Conservation (phyloP, 164 flowering plant genomes). For the Vitis rotundifolia region DNA sequence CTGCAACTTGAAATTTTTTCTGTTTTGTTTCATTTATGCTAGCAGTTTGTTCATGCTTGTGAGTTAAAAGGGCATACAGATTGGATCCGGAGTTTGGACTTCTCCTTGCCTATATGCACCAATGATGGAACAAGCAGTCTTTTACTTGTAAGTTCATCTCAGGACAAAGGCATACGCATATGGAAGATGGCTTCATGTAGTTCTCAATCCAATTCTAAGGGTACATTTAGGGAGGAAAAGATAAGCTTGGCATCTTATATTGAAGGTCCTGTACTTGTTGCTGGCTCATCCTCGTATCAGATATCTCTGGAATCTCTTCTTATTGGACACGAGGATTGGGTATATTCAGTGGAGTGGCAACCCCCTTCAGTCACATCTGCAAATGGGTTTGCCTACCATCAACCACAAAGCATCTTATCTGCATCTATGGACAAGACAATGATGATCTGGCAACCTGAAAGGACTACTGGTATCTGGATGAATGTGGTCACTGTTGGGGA, state of each 20-base stretch:
- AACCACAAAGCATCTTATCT: slow-evolving; percentile 84
- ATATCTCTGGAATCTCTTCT: slow-evolving; percentile 89
- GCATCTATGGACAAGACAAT: slow-evolving; percentile 99
- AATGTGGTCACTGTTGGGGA: slow-evolving; percentile 97
- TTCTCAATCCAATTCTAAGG: slow-evolving; percentile 22
- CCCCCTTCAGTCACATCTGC: slow-evolving; percentile 55
- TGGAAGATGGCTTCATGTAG: slow-evolving; percentile 66
- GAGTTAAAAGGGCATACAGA: slow-evolving; percentile 93
- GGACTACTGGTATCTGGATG: slow-evolving; percentile 93
- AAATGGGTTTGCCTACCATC: slow-evolving; percentile 42
- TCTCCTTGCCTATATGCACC: slow-evolving; percentile 66
- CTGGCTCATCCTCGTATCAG: slow-evolving; percentile 72
- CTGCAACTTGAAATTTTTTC: slow-evolving; percentile 6
- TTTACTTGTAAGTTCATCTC: slow-evolving; percentile 92
- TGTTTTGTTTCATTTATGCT: slow-evolving; percentile 10
- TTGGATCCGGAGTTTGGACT: slow-evolving; percentile 95
- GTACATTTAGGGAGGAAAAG: slow-evolving; percentile 39
- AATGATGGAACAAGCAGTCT: slow-evolving; percentile 39
- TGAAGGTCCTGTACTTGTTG: slow-evolving; percentile 73
- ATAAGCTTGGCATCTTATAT: slow-evolving; percentile 77
- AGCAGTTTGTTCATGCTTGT: slow-evolving; percentile 81
- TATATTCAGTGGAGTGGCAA: slow-evolving; percentile 94
- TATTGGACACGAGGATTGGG: slow-evolving; percentile 99
- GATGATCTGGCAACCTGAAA: slow-evolving; percentile 99
- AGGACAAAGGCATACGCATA: slow-evolving; percentile 91